A percentile compares a stretch with the other conserved stretches of the same genome.
Conservation (phyloP, 2,329 filamentous ascomycete genomes). For the Xylaria sp. region DNA sequence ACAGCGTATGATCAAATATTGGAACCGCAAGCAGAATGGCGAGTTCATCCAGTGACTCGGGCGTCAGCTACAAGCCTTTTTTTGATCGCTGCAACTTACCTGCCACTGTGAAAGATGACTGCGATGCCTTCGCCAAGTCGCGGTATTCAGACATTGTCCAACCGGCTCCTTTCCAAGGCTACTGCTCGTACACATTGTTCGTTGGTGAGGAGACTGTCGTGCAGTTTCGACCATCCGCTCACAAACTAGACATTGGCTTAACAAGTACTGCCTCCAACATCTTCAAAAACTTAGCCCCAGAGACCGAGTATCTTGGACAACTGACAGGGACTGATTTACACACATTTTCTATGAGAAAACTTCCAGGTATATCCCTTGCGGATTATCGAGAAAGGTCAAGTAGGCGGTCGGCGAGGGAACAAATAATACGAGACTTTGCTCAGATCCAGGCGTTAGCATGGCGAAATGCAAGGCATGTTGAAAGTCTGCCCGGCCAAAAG, state of each 20-base stretch:
- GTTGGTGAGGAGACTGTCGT: constrained; percentile 55
- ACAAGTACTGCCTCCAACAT: constrained; percentile 53
- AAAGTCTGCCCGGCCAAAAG: constrained; percentile 36
- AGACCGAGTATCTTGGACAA: constrained; percentile 53
- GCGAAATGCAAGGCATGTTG: constrained; percentile 41
- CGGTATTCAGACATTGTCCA: constrained; percentile 50
- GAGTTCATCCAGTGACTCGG: constrained; percentile 43
- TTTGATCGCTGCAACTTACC: constrained; percentile 49
- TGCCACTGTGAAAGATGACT: constrained; percentile 43
- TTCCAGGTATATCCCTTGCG: constrained; percentile 56
- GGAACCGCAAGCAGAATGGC: constrained; percentile 38
- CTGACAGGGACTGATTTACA: constrained; percentile 49
- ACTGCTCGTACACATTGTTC: constrained; percentile 63
- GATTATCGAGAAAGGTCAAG: constrained; percentile 44
- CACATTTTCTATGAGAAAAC: constrained; percentile 56
- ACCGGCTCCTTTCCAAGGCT: constrained; percentile 58
- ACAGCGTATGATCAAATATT: neutral
- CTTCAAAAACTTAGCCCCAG: constrained; percentile 57
- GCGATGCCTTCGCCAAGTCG: constrained; percentile 50
- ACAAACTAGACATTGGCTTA: constrained; percentile 56
- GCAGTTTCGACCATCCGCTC: constrained; percentile 60
- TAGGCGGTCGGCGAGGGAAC: constrained; percentile 39
- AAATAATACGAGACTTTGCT: constrained; percentile 57
- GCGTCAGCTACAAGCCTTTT: constrained; percentile 44
- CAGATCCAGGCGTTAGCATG: constrained; percentile 55